Base-by-base conservation (phyloP, 805 yeast genomes). In the Lipomyces starkeyi region DNA sequence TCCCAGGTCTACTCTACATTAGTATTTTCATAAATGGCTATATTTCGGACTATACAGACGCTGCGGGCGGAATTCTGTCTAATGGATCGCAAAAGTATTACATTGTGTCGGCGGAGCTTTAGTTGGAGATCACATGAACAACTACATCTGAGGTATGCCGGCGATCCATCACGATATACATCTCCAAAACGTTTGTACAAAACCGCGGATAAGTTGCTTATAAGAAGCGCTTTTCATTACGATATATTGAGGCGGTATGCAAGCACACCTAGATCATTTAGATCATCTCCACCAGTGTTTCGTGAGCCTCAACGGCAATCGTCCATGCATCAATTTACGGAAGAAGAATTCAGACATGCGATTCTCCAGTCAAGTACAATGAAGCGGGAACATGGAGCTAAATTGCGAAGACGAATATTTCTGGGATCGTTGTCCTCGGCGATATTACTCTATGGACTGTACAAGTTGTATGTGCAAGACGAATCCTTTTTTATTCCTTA, bases 371-470 rank as follows among this genome's bases (percentile, higher is more conserved):
- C 70, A 5, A 40, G 54, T 25, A 27, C 59, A 7, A 27, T 66
- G 17, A 49, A 61, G 14, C 27, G 58, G 20, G 49, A 43, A 43
- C 49, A 43, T 43, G 49, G 49, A 43, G 49, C 49, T 17, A 43
- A 43, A 43, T 43, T 43, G 20, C 49, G 49, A 17, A 43, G 49
- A 25, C 49, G 49, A 43, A 17, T 43, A 43, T 43, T 43, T 43
- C 49, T 43, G 49, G 49, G 49, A 17, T 13, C 49, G 22, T 17
- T 63, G 20, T 20, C 54, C 1, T 7, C 59, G 14, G 57, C 61
- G 9, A 32, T 66, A 4, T 8, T 82, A 76, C 60, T 87, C 7
- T 67, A 69, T 32, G 61, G 68, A 11, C 58, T 47, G 1, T 69
- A 70, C 58, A 57, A 54, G 57, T 34, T 70, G 27, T 59, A 62